Evolutionary conservation across 2,329 filamentous ascomycete species (phyloP).

Genomic region (Pyricularia sp.): DNA sequence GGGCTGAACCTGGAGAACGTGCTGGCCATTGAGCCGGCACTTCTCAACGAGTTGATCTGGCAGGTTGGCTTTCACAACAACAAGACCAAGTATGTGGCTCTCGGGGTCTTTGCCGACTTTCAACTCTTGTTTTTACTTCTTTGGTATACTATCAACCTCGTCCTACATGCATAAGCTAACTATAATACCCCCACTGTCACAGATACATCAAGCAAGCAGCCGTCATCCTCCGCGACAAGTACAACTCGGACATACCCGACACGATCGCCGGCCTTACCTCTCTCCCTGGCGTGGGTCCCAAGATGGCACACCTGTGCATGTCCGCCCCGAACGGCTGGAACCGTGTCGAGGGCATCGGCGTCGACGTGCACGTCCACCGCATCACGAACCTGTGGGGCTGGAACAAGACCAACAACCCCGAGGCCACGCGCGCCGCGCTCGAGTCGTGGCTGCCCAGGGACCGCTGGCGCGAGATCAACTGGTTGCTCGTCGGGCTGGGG

Average conservation of each 20-base stretch:
- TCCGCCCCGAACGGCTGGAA: slow-evolving; percentile 55
- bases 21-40: slow-evolving; percentile 56
- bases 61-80: slow-evolving; percentile 92
- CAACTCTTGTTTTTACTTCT: not conserved
- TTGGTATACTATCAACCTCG: not conserved
- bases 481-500: slow-evolving; percentile 77
- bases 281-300: slow-evolving; percentile 82
- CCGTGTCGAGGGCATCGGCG: slow-evolving; percentile 67
- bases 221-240: slow-evolving; percentile 60
- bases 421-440: slow-evolving; percentile 68
- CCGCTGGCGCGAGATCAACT: slow-evolving; percentile 88
- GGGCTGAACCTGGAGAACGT: slow-evolving; percentile 70
- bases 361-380: slow-evolving; percentile 90
- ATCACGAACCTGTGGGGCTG: slow-evolving; percentile 94
- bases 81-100: slow-evolving; percentile 61
- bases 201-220: slow-evolving; percentile 65
- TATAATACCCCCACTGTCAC: not conserved
- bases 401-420: slow-evolving; percentile 72
- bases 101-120: not conserved
- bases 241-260: slow-evolving; percentile 68
- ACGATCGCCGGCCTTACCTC: slow-evolving; percentile 66
- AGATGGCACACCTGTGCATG: slow-evolving; percentile 89
- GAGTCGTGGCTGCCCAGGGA: slow-evolving; percentile 78
- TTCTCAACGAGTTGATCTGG: slow-evolving; percentile 65
- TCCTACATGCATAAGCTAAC: not conserved